Percentiles rank a stretch among this genome's conserved stretches.
Conservation (phyloP, 169 alveolate genomes). For the Eimeria necatrix region DNA sequence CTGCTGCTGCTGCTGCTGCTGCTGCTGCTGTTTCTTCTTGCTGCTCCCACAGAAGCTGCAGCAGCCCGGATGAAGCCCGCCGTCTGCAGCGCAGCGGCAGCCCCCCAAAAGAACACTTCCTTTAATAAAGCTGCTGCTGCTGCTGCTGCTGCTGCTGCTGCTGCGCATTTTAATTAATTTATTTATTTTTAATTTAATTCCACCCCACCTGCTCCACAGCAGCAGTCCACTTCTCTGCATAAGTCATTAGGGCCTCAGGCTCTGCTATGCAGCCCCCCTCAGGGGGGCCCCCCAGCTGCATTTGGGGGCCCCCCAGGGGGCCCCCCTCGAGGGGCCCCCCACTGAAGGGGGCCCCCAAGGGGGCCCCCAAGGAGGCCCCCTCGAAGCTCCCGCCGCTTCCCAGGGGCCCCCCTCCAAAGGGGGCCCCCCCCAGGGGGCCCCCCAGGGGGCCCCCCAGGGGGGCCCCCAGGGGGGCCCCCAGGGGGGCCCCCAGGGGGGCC, state of each 20-base stretch:
- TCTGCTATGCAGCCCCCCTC: too few relatives aligned
- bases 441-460: too few relatives aligned
- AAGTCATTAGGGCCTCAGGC: slow-evolving; percentile 30
- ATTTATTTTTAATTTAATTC: neutral
- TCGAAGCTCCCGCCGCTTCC: neutral
- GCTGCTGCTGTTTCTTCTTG: neutral
- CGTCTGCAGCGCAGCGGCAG: slow-evolving; percentile 3
- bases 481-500: too few relatives aligned
- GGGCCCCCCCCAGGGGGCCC: too few relatives aligned
- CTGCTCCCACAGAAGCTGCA: slow-evolving; percentile 31
- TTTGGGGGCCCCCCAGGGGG: too few relatives aligned
- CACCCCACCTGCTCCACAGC: slow-evolving; percentile 16
- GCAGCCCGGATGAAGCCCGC: slow-evolving; percentile 38
- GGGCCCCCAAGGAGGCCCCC: neutral
- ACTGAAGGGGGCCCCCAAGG: neutral
- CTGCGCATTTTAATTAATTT: too few relatives aligned
- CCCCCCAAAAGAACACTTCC: neutral
- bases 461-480: too few relatives aligned
- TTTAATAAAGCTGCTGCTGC: too few relatives aligned
- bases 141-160: too few relatives aligned
- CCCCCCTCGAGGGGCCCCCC: neutral
- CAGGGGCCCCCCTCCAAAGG: too few relatives aligned
- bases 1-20: neutral
- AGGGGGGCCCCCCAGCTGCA: too few relatives aligned
- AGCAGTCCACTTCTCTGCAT: slow-evolving; percentile 28